phyloP scores from a whole-genome alignment of 768 basidiomycete genomes.

The Brasilioporus rufonigricans region DNA sequence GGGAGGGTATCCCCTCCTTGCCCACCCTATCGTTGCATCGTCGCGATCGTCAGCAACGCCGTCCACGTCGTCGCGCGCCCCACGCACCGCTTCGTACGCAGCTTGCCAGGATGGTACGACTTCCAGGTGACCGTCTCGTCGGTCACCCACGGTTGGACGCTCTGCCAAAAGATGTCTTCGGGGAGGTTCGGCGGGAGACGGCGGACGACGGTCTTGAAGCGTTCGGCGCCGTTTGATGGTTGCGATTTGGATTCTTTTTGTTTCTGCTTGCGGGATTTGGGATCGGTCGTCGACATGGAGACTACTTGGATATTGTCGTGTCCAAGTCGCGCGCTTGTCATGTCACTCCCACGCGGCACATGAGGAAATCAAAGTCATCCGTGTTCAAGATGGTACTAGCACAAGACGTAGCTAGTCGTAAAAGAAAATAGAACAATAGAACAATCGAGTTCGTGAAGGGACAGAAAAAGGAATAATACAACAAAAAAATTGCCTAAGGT shows the following conservation, averaged over 20 bases:
- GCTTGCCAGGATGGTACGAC: conserved; percentile 63
- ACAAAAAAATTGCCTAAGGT: conserved; percentile 6
- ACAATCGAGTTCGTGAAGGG: conserved; percentile 4
- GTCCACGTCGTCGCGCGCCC: conserved; percentile 35
- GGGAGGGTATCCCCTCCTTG: conserved; percentile 82
- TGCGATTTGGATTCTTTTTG: conserved; percentile 35
- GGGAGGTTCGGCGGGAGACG: conserved; percentile 90
- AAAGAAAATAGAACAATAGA: background rate
- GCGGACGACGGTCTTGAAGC: conserved; percentile 85
- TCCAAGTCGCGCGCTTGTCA: too few species aligned
- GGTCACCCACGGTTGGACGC: conserved; percentile 79
- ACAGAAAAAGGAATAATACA: conserved; percentile 17
- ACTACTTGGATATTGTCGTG: too few species aligned
- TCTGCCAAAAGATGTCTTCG: conserved; percentile 91
- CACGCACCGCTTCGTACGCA: conserved; percentile 60
- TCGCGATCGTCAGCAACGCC: too few species aligned
- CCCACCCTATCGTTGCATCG: too few species aligned
- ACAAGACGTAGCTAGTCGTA: background rate
- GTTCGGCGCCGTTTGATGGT: conserved; percentile 41
- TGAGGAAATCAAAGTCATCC: too few species aligned
- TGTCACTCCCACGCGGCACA: background rate
- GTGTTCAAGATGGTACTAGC: background rate
- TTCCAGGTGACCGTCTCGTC: conserved; percentile 73
- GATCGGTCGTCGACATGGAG: conserved; percentile 4
- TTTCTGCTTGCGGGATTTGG: conserved; percentile 26